These are phyloP conservation scores for Gonapodya prolifera DNA, from an alignment of 192 early-diverging fungal genomes.

Conservation along the genomic window DNA sequence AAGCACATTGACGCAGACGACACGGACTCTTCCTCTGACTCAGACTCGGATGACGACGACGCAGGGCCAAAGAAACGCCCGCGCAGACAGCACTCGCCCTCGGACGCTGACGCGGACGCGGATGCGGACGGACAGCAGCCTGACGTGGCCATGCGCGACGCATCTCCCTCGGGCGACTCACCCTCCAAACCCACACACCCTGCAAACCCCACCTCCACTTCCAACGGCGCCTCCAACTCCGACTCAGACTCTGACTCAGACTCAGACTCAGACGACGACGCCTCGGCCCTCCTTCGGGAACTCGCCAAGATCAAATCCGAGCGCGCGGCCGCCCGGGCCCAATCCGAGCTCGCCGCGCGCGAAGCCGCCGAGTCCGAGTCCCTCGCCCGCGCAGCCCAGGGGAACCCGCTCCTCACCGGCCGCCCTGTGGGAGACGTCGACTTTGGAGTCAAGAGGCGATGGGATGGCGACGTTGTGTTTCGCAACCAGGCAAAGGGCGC, in stretches of 20 bases:
- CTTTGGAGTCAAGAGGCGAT: slow-evolving; percentile 75
- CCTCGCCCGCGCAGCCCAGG: slow-evolving; percentile 11
- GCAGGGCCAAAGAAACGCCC: no score
- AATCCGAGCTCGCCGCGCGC: neutral
- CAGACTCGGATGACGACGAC: neutral
- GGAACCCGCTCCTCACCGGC: slow-evolving; percentile 73
- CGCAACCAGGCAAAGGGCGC: slow-evolving; percentile 78
- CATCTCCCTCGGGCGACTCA: no score
- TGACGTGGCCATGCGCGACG: neutral
- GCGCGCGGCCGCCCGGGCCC: neutral
- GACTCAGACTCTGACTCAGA: neutral
- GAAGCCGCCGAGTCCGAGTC: neutral
- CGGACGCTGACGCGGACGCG: slow-evolving; percentile 17
- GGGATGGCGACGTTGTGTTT: slow-evolving; percentile 5
- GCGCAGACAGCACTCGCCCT: no score
- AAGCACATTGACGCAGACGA: neutral
- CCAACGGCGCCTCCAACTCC: neutral
- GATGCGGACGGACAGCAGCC: slow-evolving; percentile 21
- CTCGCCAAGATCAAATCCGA: slow-evolving; percentile 72
- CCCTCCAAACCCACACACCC: no score
- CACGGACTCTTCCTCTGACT: no score
- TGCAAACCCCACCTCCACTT: no score
- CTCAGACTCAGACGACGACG: slow-evolving; percentile 80
- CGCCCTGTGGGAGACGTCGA: slow-evolving; percentile 25
- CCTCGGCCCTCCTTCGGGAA: slow-evolving; percentile 49